Conservation (phyloP, 2,329 filamentous ascomycete species). For the Herpomyces periplanetae region DNA sequence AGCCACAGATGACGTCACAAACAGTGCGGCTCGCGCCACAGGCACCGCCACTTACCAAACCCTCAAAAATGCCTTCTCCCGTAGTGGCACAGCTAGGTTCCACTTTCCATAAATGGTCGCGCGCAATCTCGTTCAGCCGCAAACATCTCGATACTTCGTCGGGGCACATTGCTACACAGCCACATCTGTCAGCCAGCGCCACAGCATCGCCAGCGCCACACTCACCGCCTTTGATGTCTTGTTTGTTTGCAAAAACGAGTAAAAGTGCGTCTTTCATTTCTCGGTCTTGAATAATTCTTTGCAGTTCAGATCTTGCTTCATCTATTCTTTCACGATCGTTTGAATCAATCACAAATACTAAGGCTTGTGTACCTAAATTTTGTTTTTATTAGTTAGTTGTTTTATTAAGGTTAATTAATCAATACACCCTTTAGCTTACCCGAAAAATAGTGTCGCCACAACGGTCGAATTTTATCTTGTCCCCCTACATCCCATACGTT, state of each 20-base stretch:
- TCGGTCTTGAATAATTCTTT: slow-evolving; percentile 86
- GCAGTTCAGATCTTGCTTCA: slow-evolving; percentile 64
- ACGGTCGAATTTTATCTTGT: slow-evolving; percentile 86
- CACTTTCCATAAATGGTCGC: slow-evolving; percentile 14
- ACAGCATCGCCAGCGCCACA: too few relatives aligned
- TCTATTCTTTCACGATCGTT: slow-evolving; percentile 67
- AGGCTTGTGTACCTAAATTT: slow-evolving; percentile 74
- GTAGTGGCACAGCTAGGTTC: slow-evolving; percentile 14
- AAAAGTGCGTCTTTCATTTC: slow-evolving; percentile 89
- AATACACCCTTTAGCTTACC: slow-evolving; percentile 12
- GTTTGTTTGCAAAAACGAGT: slow-evolving; percentile 96
- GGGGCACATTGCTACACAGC: slow-evolving; percentile 13
- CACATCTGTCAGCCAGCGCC: too few relatives aligned
- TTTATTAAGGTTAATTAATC: slow-evolving; percentile 1
- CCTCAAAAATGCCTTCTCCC: slow-evolving; percentile 14
- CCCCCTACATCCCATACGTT: slow-evolving; percentile 97
- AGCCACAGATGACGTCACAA: too few relatives aligned
- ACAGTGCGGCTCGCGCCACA: too few relatives aligned
- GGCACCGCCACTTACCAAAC: slow-evolving; percentile 10
- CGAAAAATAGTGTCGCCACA: slow-evolving; percentile 91
- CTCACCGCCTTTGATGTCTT: slow-evolving; percentile 63
- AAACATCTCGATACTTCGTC: slow-evolving; percentile 12
- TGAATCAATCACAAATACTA: slow-evolving; percentile 95
- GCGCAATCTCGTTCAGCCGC: slow-evolving; percentile 12
- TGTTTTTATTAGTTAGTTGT: slow-evolving; percentile 1